A percentile compares a stretch with the other conserved stretches of the same genome.
Evolutionary conservation across 2,329 filamentous ascomycete species (phyloP).

Genomic region (Dactylellina parvicollis): DNA sequence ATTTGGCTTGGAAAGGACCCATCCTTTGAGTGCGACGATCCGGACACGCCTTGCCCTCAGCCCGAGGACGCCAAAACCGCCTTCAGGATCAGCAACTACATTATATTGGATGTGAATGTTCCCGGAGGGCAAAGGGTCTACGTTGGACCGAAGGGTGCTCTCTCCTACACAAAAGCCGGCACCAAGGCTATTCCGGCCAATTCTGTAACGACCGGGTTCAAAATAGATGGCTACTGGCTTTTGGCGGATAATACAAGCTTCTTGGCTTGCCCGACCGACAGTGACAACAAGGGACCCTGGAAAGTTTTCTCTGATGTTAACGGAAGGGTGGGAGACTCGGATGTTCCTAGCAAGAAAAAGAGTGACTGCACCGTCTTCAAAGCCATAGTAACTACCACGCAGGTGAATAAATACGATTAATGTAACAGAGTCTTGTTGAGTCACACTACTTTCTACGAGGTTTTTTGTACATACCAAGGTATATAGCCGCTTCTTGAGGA

Average conservation of each 20-base stretch:
- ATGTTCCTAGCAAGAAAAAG: neutral
- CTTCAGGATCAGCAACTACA: neutral
- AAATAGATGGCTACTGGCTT: neutral
- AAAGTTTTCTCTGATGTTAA: neutral
- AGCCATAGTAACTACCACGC: neutral
- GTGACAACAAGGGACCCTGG: neutral
- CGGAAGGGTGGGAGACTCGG: neutral
- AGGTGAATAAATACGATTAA: neutral
- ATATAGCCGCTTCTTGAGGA: too few relatives aligned
- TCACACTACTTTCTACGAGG: too few relatives aligned
- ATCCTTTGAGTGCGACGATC: conserved; percentile 2
- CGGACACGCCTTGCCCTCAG: neutral
- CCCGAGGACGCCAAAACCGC: neutral
- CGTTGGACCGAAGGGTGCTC: conserved; percentile 66
- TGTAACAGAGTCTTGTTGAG: neutral
- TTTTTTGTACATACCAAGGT: too few relatives aligned
- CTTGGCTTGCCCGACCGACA: neutral
- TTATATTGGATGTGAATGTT: neutral
- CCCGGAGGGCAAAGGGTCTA: conserved; percentile 73
- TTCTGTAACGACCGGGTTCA: conserved; percentile 66
- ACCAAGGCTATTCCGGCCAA: conserved; percentile 66
- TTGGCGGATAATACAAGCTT: neutral
- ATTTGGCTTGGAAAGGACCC: conserved; percentile 26
- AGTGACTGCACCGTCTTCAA: neutral
- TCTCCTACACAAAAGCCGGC: conserved; percentile 69